Percentiles rank a stretch among this genome's conserved stretches.
These are phyloP conservation scores for Polyrhizophydium stewartii DNA, from an alignment of 371 early-diverging fungal species.

Conservation along the genomic window DNA sequence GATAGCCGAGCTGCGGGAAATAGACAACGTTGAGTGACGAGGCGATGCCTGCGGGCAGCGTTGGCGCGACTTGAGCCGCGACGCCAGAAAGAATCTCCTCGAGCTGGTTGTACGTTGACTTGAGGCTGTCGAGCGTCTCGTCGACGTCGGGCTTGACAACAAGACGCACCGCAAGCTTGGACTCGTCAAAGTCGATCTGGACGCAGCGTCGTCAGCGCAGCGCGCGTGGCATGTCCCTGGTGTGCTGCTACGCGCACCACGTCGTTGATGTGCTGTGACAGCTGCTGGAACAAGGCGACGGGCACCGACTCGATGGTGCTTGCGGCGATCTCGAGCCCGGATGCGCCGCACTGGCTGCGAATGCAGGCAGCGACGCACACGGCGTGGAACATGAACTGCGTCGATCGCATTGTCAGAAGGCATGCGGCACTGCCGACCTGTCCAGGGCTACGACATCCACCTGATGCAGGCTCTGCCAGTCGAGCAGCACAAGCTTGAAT, in stretches of 20 bases:
- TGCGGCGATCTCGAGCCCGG: background rate
- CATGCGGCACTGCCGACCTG: background rate
- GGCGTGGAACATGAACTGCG: slow-evolving; percentile 58
- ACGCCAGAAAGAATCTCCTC: slow-evolving; percentile 23
- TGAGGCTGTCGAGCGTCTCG: slow-evolving; percentile 59
- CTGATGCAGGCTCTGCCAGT: slow-evolving; percentile 70
- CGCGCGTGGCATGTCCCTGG: background rate
- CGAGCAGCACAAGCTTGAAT: slow-evolving; percentile 45
- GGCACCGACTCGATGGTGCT: slow-evolving; percentile 35
- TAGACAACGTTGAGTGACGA: slow-evolving; percentile 61
- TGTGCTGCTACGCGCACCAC: slow-evolving; percentile 28
- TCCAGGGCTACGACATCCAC: too few relatives aligned
- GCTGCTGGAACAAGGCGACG: slow-evolving; percentile 36
- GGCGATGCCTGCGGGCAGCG: slow-evolving; percentile 47
- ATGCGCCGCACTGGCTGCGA: slow-evolving; percentile 13
- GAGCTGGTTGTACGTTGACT: slow-evolving; percentile 48
- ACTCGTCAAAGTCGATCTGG: slow-evolving; percentile 71
- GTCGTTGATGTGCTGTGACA: slow-evolving; percentile 55
- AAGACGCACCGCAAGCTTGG: slow-evolving; percentile 41
- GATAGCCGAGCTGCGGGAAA: slow-evolving; percentile 78
- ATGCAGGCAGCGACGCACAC: slow-evolving; percentile 40
- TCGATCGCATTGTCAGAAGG: background rate
- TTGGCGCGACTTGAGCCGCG: slow-evolving; percentile 52
- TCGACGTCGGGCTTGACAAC: slow-evolving; percentile 61
- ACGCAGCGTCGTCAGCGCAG: background rate